Evolutionary conservation across 345 rosid species (phyloP), one percentile per base, ranked within the genome.

Genomic region (Geranium rotundifolium): DNA sequence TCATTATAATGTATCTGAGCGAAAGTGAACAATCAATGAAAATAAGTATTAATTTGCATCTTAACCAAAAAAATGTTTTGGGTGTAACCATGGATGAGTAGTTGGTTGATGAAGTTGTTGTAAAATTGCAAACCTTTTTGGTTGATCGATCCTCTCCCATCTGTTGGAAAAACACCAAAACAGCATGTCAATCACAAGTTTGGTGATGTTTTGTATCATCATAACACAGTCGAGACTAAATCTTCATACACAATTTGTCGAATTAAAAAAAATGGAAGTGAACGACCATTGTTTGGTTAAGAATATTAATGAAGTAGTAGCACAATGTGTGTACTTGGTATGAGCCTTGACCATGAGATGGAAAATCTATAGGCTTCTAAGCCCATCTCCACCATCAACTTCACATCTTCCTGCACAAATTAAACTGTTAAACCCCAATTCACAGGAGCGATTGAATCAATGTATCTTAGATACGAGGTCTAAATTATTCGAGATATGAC

Each of bases 311-410:
- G n/a, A n/a, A n/a, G n/a, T n/a, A n/a, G n/a, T n/a, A 57, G 56
- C 30, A 4, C 7, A 15, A 23, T 23, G 4, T 31, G 18, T 60
- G 15, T 66, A 72, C 80, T 61, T 56, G 80, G 80, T 19, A 76
- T 57, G n/a, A 76, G 63, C 62, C 76, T 70, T 6, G 80, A 61
- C 80, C 77, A 76, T 30, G 77, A 72, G 20, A 76, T 72, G 46
- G 80, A 76, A 29, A 76, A 69, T 59, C 74, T 66, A 57, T 66
- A 72, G 19, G 74, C 66, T 16, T 75, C 65, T 67, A 75, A 54
- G 12, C 71, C 68, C 0, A 59, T 67, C 27, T 72, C 72, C 56
- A 20, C 69, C 76, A 72, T 72, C 46, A 72, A 65, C 20, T 64
- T 65, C 13, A 72, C 72, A 72, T 72, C 76, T 64, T 68, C 72